Evolutionary conservation across 2,329 filamentous ascomycete species (phyloP).

Genomic region (Colletotrichum spinosum): DNA sequence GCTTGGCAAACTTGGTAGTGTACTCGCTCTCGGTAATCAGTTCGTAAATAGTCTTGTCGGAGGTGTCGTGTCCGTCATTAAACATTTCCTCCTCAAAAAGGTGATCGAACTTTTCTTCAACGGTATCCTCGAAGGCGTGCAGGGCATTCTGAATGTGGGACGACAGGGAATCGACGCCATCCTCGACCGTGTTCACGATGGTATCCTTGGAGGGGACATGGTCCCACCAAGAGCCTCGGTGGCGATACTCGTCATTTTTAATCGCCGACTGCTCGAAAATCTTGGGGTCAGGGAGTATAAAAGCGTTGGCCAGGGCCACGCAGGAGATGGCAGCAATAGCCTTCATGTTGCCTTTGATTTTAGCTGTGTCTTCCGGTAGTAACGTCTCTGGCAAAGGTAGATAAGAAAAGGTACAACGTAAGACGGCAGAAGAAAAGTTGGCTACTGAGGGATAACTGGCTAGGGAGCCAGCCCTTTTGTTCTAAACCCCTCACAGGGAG

Average conservation of each 20-base stretch:
- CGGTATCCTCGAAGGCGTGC: slow-evolving; percentile 46
- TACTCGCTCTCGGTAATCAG: slow-evolving; percentile 80
- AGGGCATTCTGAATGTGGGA: slow-evolving; percentile 45
- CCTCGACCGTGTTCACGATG: slow-evolving; percentile 46
- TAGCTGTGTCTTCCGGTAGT: not conserved
- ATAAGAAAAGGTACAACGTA: not conserved
- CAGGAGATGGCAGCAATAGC: slow-evolving; percentile 59
- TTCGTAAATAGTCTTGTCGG: slow-evolving; percentile 82
- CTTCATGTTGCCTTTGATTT: slow-evolving; percentile 52
- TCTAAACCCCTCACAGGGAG: not conserved
- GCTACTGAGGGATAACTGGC: not conserved
- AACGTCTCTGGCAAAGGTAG: slow-evolving; percentile 9
- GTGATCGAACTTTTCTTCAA: slow-evolving; percentile 41
- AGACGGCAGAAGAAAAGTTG: fast-evolving
- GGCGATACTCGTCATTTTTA: slow-evolving; percentile 43
- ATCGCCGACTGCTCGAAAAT: slow-evolving; percentile 55
- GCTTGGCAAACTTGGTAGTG: slow-evolving; percentile 79
- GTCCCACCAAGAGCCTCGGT: slow-evolving; percentile 42
- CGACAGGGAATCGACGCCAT: slow-evolving; percentile 43
- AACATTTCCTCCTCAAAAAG: slow-evolving; percentile 34
- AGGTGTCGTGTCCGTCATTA: slow-evolving; percentile 47
- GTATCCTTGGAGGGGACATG: slow-evolving; percentile 50
- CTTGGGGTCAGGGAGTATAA: slow-evolving; percentile 64
- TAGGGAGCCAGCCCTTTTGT: slow-evolving; percentile 13
- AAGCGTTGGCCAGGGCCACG: slow-evolving; percentile 60